Evolutionary conservation across 176 grass and related monocot species (phyloP), one percentile per base, ranked within the genome.

Genomic region (Triticum aestivum): DNA sequence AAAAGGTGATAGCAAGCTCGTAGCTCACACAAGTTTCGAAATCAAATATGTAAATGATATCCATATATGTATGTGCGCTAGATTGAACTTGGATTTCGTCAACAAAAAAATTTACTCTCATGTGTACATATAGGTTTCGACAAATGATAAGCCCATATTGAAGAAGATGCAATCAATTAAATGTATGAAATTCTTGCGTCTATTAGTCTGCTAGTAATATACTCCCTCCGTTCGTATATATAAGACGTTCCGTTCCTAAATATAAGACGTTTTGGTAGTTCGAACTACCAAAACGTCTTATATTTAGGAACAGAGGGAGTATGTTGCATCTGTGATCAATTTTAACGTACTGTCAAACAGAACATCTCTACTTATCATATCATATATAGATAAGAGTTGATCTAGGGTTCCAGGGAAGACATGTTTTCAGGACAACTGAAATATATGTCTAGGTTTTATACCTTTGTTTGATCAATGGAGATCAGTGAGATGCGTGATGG

Each of bases 401-500:
- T 33, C 26, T 77, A 77, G 27, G 27, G 49, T 56, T 75, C 9
- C 42, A 42, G 5, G 21, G 13, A 56, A 56, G 9, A 27, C 74
- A 77, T 56, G 15, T 77, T 77, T 56, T 29, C 11, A 21, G 47
- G 30, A 21, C 26, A 76, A 17, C 42, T 75, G 23, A 29, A 29
- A 75, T 54, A 59, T 21, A 59, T 52, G 9, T 77, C 27, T 77
- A 58, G 74, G 47, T 29, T 77, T 56, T 83, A 63, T 87, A 87
- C 69, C 89, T 87, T 69, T 87, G 0, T 81, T 78, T 78, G 63
- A 64, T 83, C 35, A 32, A 41, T 26, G 39, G 32, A 79, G 68
- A 86, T 73, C 66, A 75, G 54, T 37, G 59, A 61, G 80, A 84
- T 30, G 56, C 56, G 80, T 84, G 85, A 67, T 17, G 69, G 70